phyloP scores from a whole-genome alignment of 768 basidiomycete species.

The Tylopilus intermedius region DNA sequence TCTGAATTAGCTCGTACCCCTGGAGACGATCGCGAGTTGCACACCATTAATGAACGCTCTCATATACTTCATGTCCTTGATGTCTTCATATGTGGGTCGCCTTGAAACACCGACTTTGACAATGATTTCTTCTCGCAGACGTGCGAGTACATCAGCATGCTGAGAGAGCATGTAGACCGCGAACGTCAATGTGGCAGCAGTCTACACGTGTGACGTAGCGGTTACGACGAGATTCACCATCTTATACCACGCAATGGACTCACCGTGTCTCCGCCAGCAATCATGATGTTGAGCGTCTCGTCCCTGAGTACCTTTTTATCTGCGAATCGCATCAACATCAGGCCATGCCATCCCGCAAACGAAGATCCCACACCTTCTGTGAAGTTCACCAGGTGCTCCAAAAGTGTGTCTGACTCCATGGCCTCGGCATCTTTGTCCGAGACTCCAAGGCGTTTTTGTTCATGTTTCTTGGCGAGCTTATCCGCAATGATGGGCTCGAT shows the following conservation, averaged over 20 bases:
- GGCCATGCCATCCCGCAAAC: neutral
- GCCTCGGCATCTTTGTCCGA: constrained; percentile 19
- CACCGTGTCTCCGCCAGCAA: constrained; percentile 42
- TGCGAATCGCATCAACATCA: constrained; percentile 5
- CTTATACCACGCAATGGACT: neutral
- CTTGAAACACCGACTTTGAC: constrained; percentile 44
- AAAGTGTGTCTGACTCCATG: constrained; percentile 40
- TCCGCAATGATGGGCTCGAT: constrained; percentile 45
- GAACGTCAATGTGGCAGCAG: constrained; percentile 33
- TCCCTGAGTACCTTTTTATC: constrained; percentile 24
- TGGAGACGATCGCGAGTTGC: neutral
- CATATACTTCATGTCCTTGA: constrained; percentile 59
- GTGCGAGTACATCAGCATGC: constrained; percentile 42
- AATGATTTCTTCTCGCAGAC: constrained; percentile 55
- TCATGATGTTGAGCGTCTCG: constrained; percentile 26
- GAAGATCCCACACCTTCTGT: constrained; percentile 41
- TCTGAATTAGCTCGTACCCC: neutral
- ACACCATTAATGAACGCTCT: constrained; percentile 62
- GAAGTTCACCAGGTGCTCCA: constrained; percentile 51
- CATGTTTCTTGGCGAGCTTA: constrained; percentile 35
- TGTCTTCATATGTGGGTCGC: constrained; percentile 51
- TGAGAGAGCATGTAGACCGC: constrained; percentile 45
- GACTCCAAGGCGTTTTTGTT: constrained; percentile 6
- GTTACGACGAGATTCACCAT: neutral
- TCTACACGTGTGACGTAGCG: constrained; percentile 11